Evolutionary conservation across 371 early-diverging fungal species (phyloP), one percentile per base, ranked within the genome.

Genomic region (Gilbertella persicaria): DNA sequence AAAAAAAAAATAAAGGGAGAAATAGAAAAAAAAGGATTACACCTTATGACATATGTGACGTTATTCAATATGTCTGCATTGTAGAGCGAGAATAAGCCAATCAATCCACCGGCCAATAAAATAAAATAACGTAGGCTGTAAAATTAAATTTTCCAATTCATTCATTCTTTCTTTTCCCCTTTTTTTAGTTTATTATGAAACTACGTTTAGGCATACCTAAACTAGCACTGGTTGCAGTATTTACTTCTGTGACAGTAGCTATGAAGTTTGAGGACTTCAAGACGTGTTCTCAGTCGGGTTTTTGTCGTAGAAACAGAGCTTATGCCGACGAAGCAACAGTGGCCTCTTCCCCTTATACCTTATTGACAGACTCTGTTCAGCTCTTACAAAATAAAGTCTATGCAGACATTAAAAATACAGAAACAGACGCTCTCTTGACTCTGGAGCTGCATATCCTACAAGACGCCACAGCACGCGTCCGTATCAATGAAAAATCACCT

Each of bases 221-320:
- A 36, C 53, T 58, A 46, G 58, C 21, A 3, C 16, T 59, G 23
- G 33, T 45, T 8, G 20, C 42, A 12, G 52, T 63, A 5, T 36
- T 44, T 10, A 44, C 47, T 14, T 25, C 55, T 2, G 17, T 48
- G 8, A 49, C 50, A 0, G 8, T 42, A 16, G 67, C 69, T 24
- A 74, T 74, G 75, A 74, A 74, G 53, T 54, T 58, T 53, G 91
- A 90, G 44, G 93, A 98, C 67, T 98, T 98, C 67, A 96, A 94
- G 67, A 87, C 78, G 0, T 96, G 97, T 67, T 73, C 83, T 17
- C 92, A 97, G 58, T 83, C 87, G 43, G 89, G 87, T 16, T 98
- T 98, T 69, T 97, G 96, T 69, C 69, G 77, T 9, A 89, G 97
- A 38, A 93, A 97, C 71, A 82, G 94, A 10, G 91, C 87, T 9